Base-by-base conservation (phyloP, 345 rosid genomes). In the Bretschneidera sinensis region DNA sequence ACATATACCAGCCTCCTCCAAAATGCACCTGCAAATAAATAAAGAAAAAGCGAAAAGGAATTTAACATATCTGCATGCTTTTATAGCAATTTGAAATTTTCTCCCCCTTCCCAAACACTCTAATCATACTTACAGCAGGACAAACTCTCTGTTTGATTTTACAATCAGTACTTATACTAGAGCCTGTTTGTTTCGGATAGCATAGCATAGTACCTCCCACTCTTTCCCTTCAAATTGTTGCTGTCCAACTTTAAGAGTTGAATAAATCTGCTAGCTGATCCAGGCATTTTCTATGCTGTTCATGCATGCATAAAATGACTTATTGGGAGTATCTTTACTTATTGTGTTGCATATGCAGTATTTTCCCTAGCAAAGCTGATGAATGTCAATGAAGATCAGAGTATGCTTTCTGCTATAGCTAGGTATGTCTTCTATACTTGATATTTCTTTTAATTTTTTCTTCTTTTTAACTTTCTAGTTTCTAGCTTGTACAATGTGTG, bases 321-420 rank as follows among this genome's bases (percentile, higher is more conserved):
- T 0, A 9, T 28, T n/a, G 20, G 33, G 24, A 5, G 16, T 39
- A 60, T 54, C 48, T 24, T 24, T 58, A 39, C 48, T 18, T 23
- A 49, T 54, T 59, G 2, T 39, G 59, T 10, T 73, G 54, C 63
- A 28, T 56, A 25, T 69, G 74, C 90, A 94, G 96, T 88, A 48
- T 95, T 85, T 66, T 67, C 96, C 53, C 97, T 95, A 54, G 96
- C 95, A 57, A 95, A 95, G 86, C 79, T 95, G 77, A 83, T 95
- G 99, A 91, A 95, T 71, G 88, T 82, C 43, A 77, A 80, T 66
- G 97, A 85, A 82, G 86, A 85, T 71, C 82, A 73, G 64, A 82
- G 99, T 73, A 78, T 86, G 61, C 99, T 94, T 74, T 94, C 99
- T 75, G 95, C 95, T 8, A 86, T 94, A 75, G 96, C 99, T 58